A percentile compares a stretch with the other conserved stretches of the same genome.
These are phyloP conservation scores for Pyrenophora graminea DNA, from an alignment of 2,329 filamentous ascomycete species.

Conservation along the genomic window DNA sequence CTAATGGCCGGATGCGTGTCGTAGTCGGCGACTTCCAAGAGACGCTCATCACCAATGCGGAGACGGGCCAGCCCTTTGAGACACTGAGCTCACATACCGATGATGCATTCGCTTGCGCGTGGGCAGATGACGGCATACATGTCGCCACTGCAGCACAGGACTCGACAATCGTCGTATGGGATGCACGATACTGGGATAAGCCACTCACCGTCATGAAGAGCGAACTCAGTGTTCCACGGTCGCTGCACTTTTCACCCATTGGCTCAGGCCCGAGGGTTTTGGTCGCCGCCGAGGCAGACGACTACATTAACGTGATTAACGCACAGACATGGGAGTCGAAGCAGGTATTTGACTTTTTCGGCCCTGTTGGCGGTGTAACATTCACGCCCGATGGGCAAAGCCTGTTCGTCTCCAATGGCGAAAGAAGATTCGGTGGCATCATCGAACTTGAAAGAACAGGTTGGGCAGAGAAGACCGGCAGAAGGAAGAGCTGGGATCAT, in stretches of 20 bases:
- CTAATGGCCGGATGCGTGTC: conserved; percentile 71
- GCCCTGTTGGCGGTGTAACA: conserved; percentile 70
- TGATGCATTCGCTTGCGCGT: conserved; percentile 76
- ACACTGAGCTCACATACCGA: conserved; percentile 68
- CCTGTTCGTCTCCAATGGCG: conserved; percentile 70
- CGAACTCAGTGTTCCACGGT: conserved; percentile 71
- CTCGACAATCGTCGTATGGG: conserved; percentile 73
- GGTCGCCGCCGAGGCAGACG: conserved; percentile 75
- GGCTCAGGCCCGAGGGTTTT: conserved; percentile 70
- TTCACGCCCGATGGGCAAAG: conserved; percentile 70
- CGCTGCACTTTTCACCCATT: conserved; percentile 71
- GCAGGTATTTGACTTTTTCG: conserved; percentile 75
- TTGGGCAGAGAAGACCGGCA: conserved; percentile 27
- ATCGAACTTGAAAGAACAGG: conserved; percentile 61
- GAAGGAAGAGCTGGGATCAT: conserved; percentile 4
- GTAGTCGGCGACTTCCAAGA: conserved; percentile 72
- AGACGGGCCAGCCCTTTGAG: conserved; percentile 63
- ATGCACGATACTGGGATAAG: conserved; percentile 70
- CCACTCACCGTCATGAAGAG: conserved; percentile 61
- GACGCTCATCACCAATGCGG: conserved; percentile 70
- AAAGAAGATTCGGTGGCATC: conserved; percentile 68
- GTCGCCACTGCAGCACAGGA: conserved; percentile 80
- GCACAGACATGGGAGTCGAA: conserved; percentile 65
- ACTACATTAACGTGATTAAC: conserved; percentile 73
- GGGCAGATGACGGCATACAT: conserved; percentile 76